Base-by-base conservation (phyloP, 2,329 filamentous ascomycete species). In the Fusarium sp. region DNA sequence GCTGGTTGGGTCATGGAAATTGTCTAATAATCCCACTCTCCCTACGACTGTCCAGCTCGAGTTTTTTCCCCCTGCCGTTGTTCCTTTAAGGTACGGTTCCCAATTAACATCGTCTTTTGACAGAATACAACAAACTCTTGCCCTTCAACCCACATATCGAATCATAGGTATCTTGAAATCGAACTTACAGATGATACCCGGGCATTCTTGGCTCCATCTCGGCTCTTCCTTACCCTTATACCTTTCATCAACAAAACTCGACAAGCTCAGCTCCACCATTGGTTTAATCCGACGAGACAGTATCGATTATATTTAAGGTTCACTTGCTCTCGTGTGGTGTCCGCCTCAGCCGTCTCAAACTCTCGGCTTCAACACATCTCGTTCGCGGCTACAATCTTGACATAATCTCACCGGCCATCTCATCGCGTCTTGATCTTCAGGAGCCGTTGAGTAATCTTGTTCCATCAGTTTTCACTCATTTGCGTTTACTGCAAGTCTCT, bases 1-100 rank as follows among this genome's bases (percentile, higher is more conserved):
- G 30, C 45, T 47, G 46, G 30, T 34, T 47, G 52, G 61, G 41
- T 42, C 46, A 40, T 60, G 32, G 41, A 51, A 53, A 60, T 25
- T 59, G 47, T 14, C 42, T 65, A 65, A 59, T 65, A 61, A 47
- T 48, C 29, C 40, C 37, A 57, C 58, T n/a, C 47, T 48, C 45
- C 61, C 52, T 61, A 57, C 37, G 16, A 40, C 32, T 40, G 32
- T n/a, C 52, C 25, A 52, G 32, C 27, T 58, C 25, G 24, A 41
- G 45, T 27, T 58, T 41, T 41, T 40, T n/a, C 18, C 27, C 41
- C 47, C 42, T 30, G 14, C 14, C 20, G 22, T 37, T 8, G 16
- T 45, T 40, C 37, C n/a, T 25, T 27, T 8, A 41, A 41, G 18
- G 34, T 24, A 29, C 20, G 22, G 16, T 34, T 30, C 14, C 7